Evolutionary conservation across 179 eudicot genomes (phyloP).

Genomic region (Drosera spatulata): DNA sequence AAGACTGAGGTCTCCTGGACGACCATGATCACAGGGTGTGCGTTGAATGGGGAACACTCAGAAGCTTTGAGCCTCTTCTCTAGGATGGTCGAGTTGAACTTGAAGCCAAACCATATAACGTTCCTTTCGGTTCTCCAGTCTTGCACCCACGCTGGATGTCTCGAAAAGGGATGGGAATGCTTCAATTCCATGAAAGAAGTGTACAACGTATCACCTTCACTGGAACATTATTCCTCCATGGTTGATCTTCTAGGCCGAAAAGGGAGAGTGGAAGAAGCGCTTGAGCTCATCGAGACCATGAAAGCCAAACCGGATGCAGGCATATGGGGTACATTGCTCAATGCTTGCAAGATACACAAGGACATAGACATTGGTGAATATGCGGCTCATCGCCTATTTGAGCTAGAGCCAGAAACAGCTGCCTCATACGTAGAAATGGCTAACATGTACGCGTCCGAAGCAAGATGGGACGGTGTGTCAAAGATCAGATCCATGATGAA

Average conservation of each 20-base stretch:
- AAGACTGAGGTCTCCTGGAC: slow-evolving; percentile 56
- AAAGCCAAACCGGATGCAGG: slow-evolving; percentile 35
- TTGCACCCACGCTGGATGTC: slow-evolving; percentile 55
- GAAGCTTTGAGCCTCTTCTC: slow-evolving; percentile 38
- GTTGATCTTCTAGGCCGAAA: slow-evolving; percentile 58
- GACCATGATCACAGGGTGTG: slow-evolving; percentile 45
- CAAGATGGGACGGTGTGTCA: slow-evolving; percentile 41
- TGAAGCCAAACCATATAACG: slow-evolving; percentile 49
- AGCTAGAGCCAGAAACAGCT: slow-evolving; percentile 40
- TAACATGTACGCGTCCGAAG: slow-evolving; percentile 42
- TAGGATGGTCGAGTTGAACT: slow-evolving; percentile 25
- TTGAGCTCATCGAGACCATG: slow-evolving; percentile 34
- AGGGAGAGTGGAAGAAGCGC: slow-evolving; percentile 46
- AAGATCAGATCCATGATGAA: slow-evolving; percentile 30
- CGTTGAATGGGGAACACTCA: slow-evolving; percentile 40
- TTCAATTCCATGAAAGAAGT: slow-evolving; percentile 42
- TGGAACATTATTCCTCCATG: slow-evolving; percentile 59
- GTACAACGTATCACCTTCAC: slow-evolving; percentile 27
- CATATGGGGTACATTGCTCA: slow-evolving; percentile 63
- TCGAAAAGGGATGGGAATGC: slow-evolving; percentile 45
- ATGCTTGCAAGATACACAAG: slow-evolving; percentile 43
- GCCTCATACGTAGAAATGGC: slow-evolving; percentile 41
- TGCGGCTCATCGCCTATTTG: slow-evolving; percentile 28
- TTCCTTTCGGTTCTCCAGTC: slow-evolving; percentile 60
- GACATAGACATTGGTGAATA: slow-evolving; percentile 36